Evolutionary conservation across 148 eudicot genomes (phyloP).

Genomic region (Vaccinium myrtillus): DNA sequence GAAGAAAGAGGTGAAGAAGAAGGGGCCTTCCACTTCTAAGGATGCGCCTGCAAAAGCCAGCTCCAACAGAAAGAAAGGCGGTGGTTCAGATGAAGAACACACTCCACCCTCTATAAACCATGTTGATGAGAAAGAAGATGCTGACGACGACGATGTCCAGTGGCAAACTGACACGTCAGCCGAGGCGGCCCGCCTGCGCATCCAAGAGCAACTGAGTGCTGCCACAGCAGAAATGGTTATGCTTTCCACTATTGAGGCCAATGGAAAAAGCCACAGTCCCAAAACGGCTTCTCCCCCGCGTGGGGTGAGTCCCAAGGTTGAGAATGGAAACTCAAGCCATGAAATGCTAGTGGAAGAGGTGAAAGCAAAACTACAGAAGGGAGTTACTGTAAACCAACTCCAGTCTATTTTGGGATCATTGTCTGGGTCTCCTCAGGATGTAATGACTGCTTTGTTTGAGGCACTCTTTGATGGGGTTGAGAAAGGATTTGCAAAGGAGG

Average conservation of each 20-base stretch:
- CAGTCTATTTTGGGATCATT: constrained; percentile 43
- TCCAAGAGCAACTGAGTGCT: constrained; percentile 72
- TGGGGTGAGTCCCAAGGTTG: constrained; percentile 19
- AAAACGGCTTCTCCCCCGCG: constrained; percentile 19
- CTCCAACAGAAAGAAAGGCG: constrained; percentile 57
- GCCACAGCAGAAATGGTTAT: constrained; percentile 86
- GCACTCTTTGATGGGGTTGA: constrained; percentile 51
- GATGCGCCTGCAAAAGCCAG: constrained; percentile 41
- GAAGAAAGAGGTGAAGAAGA: constrained; percentile 61
- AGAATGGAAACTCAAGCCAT: constrained; percentile 22
- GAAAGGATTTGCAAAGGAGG: constrained; percentile 62
- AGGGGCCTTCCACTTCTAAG: constrained; percentile 42
- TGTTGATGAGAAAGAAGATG: constrained; percentile 40
- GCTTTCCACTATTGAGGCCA: constrained; percentile 45
- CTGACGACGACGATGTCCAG: constrained; percentile 44
- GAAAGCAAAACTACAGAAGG: constrained; percentile 44
- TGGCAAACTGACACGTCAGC: constrained; percentile 83
- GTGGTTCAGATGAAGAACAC: constrained; percentile 63
- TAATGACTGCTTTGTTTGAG: constrained; percentile 47
- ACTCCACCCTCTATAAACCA: constrained; percentile 48
- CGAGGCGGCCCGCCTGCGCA: constrained; percentile 65
- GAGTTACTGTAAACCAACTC: constrained; percentile 44
- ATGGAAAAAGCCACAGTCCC: background rate
- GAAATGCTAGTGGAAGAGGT: constrained; percentile 38
- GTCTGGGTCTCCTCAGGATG: constrained; percentile 54